These are phyloP conservation scores for Emergomyces pasteurianus DNA, from an alignment of 2,329 filamentous ascomycete genomes.

Conservation along the genomic window DNA sequence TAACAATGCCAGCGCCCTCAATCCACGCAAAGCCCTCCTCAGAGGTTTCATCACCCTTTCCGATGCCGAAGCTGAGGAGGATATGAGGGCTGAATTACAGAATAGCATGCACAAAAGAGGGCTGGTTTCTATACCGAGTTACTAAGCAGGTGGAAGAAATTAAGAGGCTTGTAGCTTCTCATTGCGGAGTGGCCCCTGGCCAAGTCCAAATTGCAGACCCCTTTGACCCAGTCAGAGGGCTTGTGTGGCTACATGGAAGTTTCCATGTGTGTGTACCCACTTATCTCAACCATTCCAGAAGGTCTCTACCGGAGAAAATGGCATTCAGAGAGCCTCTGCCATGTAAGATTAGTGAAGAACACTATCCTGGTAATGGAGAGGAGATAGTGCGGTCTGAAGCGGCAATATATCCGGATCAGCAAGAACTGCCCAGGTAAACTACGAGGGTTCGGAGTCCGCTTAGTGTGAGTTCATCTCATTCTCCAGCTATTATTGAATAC, in stretches of 20 bases:
- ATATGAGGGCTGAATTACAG: constrained; percentile 7
- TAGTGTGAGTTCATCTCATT: constrained; percentile 4
- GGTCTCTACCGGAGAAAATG: constrained; percentile 1
- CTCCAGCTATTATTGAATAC: not conserved
- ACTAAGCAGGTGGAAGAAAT: not conserved
- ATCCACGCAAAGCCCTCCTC: constrained; percentile 1
- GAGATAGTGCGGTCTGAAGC: constrained; percentile 15
- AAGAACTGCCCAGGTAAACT: constrained; percentile 12
- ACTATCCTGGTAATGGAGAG: constrained; percentile 12
- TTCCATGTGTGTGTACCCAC: constrained; percentile 11
- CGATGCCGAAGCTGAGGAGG: constrained; percentile 3
- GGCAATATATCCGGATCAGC: constrained; percentile 12
- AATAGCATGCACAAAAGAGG: constrained; percentile 2
- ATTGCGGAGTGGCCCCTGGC: constrained; percentile 6
- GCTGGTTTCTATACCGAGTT: constrained; percentile 1
- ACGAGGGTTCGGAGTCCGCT: constrained; percentile 14
- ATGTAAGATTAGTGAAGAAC: constrained; percentile 11
- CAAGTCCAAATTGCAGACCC: constrained; percentile 2
- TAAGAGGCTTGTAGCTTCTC: constrained; percentile 5
- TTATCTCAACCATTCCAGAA: not conserved
- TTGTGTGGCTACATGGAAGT: constrained; percentile 7
- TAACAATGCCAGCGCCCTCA: not conserved
- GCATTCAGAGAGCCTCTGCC: constrained; percentile 7
- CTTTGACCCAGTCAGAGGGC: not conserved
- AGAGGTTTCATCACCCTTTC: constrained; percentile 6